Evolutionary conservation across 148 eudicot species (phyloP).

Genomic region (Persicaria tinctoria): DNA sequence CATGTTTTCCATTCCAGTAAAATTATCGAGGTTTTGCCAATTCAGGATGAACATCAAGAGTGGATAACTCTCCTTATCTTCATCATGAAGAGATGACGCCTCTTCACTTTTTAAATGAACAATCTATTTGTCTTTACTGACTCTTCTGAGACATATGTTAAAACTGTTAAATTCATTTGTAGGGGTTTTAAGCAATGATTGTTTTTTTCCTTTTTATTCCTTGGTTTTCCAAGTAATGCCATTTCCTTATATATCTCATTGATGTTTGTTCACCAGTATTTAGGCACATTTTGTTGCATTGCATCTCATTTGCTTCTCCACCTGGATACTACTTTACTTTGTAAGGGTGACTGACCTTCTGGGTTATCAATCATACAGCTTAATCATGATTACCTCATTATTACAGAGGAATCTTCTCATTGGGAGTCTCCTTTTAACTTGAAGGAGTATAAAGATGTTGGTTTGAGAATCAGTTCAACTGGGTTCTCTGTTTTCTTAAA

Average conservation of each 20-base stretch:
- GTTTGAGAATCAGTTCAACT: too few relatives aligned
- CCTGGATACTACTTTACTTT: constrained; percentile 76
- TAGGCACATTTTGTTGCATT: constrained; percentile 81
- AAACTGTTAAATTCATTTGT: neutral
- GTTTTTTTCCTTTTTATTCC: neutral
- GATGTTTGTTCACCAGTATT: constrained; percentile 51
- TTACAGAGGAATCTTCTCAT: constrained; percentile 4
- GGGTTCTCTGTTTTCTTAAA: too few relatives aligned
- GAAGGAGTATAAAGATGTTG: constrained; percentile 71
- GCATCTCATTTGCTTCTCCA: constrained; percentile 57
- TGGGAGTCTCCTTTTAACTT: constrained; percentile 9
- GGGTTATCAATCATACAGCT: constrained; percentile 1
- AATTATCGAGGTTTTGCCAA: neutral
- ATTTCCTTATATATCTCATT: constrained; percentile 13
- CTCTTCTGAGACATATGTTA: neutral
- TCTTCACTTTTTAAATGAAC: neutral
- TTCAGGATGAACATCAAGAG: neutral
- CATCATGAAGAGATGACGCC: neutral
- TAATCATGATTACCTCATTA: neutral
- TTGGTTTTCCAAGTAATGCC: neutral
- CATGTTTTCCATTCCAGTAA: neutral
- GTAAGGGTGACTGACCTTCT: constrained; percentile 45
- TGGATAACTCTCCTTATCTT: neutral
- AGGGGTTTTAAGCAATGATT: neutral
- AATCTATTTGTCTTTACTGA: neutral